Evolutionary conservation across 164 flowering plant species (phyloP), one percentile per base, ranked within the genome.

Genomic region (Warburgia ugandensis): DNA sequence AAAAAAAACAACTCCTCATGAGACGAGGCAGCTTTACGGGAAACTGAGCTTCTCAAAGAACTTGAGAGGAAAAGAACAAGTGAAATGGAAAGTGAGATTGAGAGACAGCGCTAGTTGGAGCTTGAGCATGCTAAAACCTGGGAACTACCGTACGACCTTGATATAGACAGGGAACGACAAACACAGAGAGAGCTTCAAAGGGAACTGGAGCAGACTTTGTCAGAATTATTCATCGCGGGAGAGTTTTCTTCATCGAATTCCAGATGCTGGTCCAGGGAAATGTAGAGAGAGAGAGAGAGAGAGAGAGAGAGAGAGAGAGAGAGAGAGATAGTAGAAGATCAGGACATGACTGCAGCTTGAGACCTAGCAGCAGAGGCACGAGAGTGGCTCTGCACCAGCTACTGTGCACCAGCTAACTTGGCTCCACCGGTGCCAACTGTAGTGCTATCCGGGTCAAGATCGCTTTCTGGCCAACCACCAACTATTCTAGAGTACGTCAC

Each of bases 101-200:
- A 90, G 68, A 76, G 95, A 60, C 90, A 84, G 61, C 77, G 64
- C 31, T 30, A 73, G 50, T 75, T 90, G 59, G 97, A 90, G 61
- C 61, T 73, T 48, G 97, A 86, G 68, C 84, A 85, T 62, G 79
- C 88, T 22, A 90, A 74, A 66, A 86, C 95, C 17, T 76, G 90
- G 68, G 97, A 90, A 62, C 67, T 90, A 54, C 86, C 79, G n/a
- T 73, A 82, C 66, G 77, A 67, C 61, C 91, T 90, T 62, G 97
- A 90, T 23, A 56, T 90, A 75, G 97, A 90, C 66, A 90, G 75
- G 71, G 97, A 90, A 73, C 76, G 76, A 68, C 90, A 77, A 68
- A 63, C 76, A 35, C 97, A 90, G 97, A 84, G 86, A 71, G 97
- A 90, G 55, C 81, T 90, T 55, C 91, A 86, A 63, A 76, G 79